Conservation (phyloP, 192 early-diverging fungal genomes). For the Dissophora ornata region DNA sequence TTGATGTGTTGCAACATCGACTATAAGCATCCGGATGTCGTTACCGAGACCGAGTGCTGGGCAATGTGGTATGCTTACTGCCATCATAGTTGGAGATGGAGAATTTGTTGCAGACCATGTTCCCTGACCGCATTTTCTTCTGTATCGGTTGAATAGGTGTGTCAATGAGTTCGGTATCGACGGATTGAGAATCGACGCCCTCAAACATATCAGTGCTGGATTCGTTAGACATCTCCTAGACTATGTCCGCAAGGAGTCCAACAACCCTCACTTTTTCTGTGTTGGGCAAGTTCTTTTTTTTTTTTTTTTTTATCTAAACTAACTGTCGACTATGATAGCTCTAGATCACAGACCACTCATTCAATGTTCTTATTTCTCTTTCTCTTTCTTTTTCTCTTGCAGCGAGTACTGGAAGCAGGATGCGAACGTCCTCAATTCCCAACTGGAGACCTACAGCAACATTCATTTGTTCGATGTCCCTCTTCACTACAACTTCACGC, state of each 20-base stretch:
- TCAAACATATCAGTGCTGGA: constrained; percentile 29
- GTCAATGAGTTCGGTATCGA: constrained; percentile 27
- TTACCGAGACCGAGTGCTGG: constrained; percentile 34
- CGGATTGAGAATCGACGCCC: constrained; percentile 37
- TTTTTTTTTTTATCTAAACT: not conserved
- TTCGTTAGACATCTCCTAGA: constrained; percentile 30
- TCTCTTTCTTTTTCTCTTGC: not conserved
- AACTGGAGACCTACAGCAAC: constrained; percentile 13
- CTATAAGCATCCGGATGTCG: constrained; percentile 37
- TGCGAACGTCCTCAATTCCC: constrained; percentile 11
- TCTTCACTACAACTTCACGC: constrained; percentile 32
- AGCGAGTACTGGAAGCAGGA: constrained; percentile 43
- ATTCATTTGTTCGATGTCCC: constrained; percentile 42
- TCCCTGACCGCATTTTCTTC: too few relatives aligned
- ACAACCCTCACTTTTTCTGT: constrained; percentile 26
- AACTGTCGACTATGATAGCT: too few relatives aligned
- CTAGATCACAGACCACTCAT: too few relatives aligned
- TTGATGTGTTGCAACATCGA: constrained; percentile 59
- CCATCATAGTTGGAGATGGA: too few relatives aligned
- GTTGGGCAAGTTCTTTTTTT: constrained; percentile 19
- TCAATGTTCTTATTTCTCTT: not conserved
- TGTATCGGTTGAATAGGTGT: constrained; percentile 2
- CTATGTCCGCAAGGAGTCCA: constrained; percentile 14
- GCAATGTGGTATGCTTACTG: constrained; percentile 22
- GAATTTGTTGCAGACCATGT: too few relatives aligned